Percentiles rank a stretch among this genome's conserved stretches.
Conservation (phyloP, 129 eudicot species). For the Pittosporum tobira region DNA sequence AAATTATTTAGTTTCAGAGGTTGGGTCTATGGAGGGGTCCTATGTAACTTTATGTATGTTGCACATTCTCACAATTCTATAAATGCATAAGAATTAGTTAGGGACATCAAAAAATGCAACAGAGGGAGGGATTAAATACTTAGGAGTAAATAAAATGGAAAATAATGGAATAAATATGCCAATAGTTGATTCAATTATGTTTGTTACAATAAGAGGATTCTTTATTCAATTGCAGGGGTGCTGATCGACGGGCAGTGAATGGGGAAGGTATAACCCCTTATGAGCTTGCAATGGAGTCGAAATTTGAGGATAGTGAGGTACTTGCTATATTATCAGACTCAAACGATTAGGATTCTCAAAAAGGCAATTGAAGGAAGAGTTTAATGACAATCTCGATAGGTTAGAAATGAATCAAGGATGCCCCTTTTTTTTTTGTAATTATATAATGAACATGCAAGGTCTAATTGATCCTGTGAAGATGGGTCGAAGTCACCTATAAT, state of each 20-base stretch:
- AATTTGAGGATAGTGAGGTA: conserved; percentile 63
- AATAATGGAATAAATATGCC: no score
- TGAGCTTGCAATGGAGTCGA: conserved; percentile 58
- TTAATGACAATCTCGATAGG: conserved; percentile 2
- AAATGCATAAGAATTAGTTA: no score
- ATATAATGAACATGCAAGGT: not conserved
- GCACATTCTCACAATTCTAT: no score
- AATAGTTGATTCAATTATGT: not conserved
- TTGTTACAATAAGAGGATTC: not conserved
- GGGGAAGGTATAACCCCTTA: conserved; percentile 58
- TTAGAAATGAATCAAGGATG: conserved; percentile 2
- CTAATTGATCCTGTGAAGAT: conserved; percentile 7
- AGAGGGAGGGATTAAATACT: no score
- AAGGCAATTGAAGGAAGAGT: not conserved
- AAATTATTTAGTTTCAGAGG: no score
- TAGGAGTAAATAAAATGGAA: no score
- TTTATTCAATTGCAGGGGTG: conserved; percentile 49
- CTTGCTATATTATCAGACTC: conserved; percentile 45
- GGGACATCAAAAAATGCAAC: no score
- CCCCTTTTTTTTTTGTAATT: conserved; percentile 9
- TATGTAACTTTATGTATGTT: no score
- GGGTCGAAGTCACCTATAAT: not conserved
- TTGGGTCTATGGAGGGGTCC: no score
- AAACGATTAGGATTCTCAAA: conserved; percentile 23
- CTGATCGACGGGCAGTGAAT: conserved; percentile 55